phyloP scores from a whole-genome alignment of 2,329 filamentous ascomycete species.

The Pestalotiopsis sp. region DNA sequence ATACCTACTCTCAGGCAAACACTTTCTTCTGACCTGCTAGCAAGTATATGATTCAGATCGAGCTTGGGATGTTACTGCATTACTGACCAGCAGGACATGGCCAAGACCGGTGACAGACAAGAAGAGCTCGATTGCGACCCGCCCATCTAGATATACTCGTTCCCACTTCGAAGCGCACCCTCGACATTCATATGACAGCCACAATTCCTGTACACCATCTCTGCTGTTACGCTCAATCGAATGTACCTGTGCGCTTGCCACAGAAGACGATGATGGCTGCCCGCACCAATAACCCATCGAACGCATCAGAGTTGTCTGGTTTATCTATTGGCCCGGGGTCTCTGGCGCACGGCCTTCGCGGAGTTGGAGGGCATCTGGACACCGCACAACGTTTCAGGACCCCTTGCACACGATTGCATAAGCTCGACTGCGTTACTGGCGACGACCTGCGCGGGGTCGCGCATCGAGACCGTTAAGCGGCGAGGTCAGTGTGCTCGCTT shows the following conservation, averaged over 20 bases:
- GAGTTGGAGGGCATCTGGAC: not conserved
- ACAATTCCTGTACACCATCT: not conserved
- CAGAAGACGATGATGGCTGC: not conserved
- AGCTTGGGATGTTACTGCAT: not conserved
- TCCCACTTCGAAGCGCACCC: not conserved
- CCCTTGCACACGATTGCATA: not conserved
- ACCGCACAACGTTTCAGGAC: not conserved
- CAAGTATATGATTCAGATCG: not conserved
- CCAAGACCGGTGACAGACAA: not conserved
- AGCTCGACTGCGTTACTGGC: not conserved
- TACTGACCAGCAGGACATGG: not conserved
- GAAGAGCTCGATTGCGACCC: not conserved
- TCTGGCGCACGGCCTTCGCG: not conserved
- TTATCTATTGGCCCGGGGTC: not conserved
- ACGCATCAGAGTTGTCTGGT: not conserved
- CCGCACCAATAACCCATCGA: not conserved
- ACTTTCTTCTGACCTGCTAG: not conserved
- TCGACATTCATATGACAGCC: not conserved
- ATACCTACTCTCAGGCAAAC: not conserved
- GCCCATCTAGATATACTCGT: not conserved
- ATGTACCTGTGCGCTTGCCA: constrained; percentile 1
- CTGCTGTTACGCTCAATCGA: not conserved
- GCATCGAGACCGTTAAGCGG: not conserved
- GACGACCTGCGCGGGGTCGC: not conserved
- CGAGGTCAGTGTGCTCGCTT: not conserved